Conservation (phyloP, 352 stramenopile species). For the Phytophthora sansomeana region DNA sequence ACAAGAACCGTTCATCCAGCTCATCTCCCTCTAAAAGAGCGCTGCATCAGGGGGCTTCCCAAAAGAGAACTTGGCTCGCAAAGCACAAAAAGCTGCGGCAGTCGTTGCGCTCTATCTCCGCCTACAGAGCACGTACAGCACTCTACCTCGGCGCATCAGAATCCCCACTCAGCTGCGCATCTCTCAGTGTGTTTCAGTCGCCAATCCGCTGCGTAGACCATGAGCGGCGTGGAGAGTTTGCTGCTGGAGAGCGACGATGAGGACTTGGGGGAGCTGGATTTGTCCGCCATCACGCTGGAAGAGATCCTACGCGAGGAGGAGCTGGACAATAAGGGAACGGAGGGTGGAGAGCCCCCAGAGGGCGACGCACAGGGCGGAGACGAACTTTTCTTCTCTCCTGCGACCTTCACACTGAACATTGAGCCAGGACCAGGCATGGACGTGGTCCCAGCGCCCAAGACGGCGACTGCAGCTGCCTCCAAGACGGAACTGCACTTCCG, state of each 20-base stretch:
- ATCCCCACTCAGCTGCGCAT: constrained; percentile 1
- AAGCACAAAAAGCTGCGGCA: constrained; percentile 7
- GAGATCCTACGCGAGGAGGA: constrained; percentile 80
- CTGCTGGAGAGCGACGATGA: constrained; percentile 76
- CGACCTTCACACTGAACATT: constrained; percentile 71
- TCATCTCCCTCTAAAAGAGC: constrained; percentile 28
- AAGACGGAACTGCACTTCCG: constrained; percentile 51
- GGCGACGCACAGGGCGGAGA: constrained; percentile 41
- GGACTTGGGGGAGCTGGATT: constrained; percentile 69
- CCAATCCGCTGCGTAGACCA: constrained; percentile 7
- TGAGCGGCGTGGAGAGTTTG: constrained; percentile 66
- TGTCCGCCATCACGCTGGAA: constrained; percentile 73
- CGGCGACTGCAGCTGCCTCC: constrained; percentile 10
- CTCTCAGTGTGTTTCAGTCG: not conserved
- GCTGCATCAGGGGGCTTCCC: constrained; percentile 11
- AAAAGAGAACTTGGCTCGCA: constrained; percentile 29
- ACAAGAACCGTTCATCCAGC: constrained; percentile 9
- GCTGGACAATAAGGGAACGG: constrained; percentile 44
- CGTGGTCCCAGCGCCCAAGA: constrained; percentile 36
- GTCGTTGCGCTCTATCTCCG: constrained; percentile 14
- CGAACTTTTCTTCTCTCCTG: constrained; percentile 78
- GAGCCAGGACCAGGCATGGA: constrained; percentile 79
- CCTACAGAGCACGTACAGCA: not conserved
- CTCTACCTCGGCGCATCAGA: constrained; percentile 1
- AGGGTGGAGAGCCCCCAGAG: constrained; percentile 15